These are phyloP conservation scores for Pythium grandisporangium DNA, from an alignment of 352 stramenopile species.

Conservation along the genomic window DNA sequence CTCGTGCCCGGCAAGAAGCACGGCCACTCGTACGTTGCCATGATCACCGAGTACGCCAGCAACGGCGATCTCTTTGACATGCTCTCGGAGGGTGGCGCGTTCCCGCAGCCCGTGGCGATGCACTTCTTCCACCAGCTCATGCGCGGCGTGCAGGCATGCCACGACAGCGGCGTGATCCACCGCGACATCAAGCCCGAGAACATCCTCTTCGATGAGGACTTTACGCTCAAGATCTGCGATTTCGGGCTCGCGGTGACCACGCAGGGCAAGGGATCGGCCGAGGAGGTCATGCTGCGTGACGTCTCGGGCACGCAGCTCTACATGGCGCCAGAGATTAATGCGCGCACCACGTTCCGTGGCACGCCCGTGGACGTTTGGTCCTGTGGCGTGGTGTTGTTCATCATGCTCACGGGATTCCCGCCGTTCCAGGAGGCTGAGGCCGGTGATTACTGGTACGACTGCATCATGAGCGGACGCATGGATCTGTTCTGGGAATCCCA, in stretches of 20 bases:
- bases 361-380: constrained; percentile 86
- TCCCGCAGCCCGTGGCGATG: constrained; percentile 51
- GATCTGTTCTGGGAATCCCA: constrained; percentile 50
- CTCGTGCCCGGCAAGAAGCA: constrained; percentile 34
- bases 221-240: constrained; percentile 89
- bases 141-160: constrained; percentile 63
- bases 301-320: constrained; percentile 82
- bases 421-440: constrained; percentile 71
- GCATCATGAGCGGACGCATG: constrained; percentile 34
- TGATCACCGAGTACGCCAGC: constrained; percentile 73
- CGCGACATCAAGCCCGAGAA: constrained; percentile 90
- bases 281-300: constrained; percentile 30
- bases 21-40: constrained; percentile 42
- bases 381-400: constrained; percentile 86
- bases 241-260: constrained; percentile 80
- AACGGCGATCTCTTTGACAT: constrained; percentile 86
- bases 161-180: constrained; percentile 66
- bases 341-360: constrained; percentile 45
- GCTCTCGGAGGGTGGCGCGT: constrained; percentile 55
- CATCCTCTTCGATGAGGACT: constrained; percentile 75
- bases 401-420: constrained; percentile 83
- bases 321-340: constrained; percentile 83
- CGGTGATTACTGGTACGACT: constrained; percentile 76
- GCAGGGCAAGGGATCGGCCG: constrained; percentile 7
- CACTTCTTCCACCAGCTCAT: constrained; percentile 81